Evolutionary conservation across 2,329 filamentous ascomycete genomes (phyloP), one percentile per base, ranked within the genome.

Genomic region (Byssochlamys sp.): DNA sequence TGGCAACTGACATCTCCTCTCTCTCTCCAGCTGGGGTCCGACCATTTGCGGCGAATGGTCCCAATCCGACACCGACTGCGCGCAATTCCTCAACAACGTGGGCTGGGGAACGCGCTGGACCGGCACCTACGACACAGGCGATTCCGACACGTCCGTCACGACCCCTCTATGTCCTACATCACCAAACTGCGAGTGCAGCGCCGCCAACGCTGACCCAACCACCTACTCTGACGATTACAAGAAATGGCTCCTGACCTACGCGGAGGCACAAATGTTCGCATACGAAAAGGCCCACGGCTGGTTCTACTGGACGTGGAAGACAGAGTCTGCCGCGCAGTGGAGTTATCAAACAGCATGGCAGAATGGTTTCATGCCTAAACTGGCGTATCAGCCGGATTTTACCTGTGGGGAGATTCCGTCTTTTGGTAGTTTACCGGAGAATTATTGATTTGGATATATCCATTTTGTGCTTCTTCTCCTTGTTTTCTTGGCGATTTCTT

Each of bases 251-350:
- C 82, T 84, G 62, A 89, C 89, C 74, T 97, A 97, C 75, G 94
- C 94, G 4, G 87, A 96, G 74, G 94, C 91, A 56, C 94, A 99
- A 77, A 99, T 99, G 90, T 81, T 87, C 65, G 89, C 86, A 59
- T 99, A 97, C 69, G 92, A 97, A 73, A 85, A 87, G 61, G 90
- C 89, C 4, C 94, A 89, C 87, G 94, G 94, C 53, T 99, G 94
- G 94, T 96, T 95, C 77, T 99, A 99, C 76, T 99, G 94, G 94
- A 97, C 91, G 33, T 95, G 94, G 92, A 84, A 91, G 75, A 96
- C 92, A 29, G 92, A 97, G 78, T 80, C 75, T 62, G 86, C 88
- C 53, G 80, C 85, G 59, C 90, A 96, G 75, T 99, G 94, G 94
- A 96, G 91, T 71, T 76, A 75, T 53, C 70, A 67, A 9, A 69